A percentile compares a stretch with the other conserved stretches of the same genome.
Evolutionary conservation across 306 rosid genomes (phyloP).

Genomic region (Glycine tomentella): DNA sequence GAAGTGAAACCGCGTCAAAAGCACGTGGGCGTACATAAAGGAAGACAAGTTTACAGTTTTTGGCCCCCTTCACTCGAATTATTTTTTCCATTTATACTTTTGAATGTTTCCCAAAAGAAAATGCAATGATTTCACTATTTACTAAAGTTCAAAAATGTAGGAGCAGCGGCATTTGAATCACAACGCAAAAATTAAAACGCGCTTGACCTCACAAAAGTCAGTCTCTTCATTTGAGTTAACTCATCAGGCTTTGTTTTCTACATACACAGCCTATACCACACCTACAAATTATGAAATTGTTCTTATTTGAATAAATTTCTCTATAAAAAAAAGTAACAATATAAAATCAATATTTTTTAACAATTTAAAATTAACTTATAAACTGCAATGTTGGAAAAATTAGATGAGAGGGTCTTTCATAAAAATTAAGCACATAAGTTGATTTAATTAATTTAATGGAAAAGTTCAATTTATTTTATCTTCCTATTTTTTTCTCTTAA

Average conservation of each 20-base stretch:
- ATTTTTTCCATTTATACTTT: conserved; percentile 12
- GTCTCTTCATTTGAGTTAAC: background rate
- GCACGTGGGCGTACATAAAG: background rate
- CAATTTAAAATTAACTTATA: too few relatives aligned
- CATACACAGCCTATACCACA: background rate
- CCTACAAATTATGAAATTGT: too few relatives aligned
- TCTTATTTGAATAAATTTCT: too few relatives aligned
- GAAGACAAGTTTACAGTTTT: conserved; percentile 11
- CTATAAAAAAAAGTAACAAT: too few relatives aligned
- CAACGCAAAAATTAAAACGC: conserved; percentile 31
- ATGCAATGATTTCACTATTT: conserved; percentile 2
- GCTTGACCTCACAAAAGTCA: conserved; percentile 42
- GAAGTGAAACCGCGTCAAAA: conserved; percentile 15
- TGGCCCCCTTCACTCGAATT: conserved; percentile 17
- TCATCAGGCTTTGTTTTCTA: background rate
- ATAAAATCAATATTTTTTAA: too few relatives aligned
- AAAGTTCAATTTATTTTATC: too few relatives aligned
- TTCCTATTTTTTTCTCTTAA: too few relatives aligned
- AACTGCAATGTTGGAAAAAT: too few relatives aligned
- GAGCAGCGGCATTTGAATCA: conserved; percentile 18
- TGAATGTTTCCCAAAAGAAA: conserved; percentile 44
- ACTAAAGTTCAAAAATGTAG: conserved; percentile 3
- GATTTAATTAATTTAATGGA: too few relatives aligned
- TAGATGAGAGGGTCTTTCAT: too few relatives aligned
- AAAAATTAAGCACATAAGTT: too few relatives aligned